These are phyloP conservation scores for Phanerochaete sordida DNA, from an alignment of 768 basidiomycete genomes.

Conservation along the genomic window DNA sequence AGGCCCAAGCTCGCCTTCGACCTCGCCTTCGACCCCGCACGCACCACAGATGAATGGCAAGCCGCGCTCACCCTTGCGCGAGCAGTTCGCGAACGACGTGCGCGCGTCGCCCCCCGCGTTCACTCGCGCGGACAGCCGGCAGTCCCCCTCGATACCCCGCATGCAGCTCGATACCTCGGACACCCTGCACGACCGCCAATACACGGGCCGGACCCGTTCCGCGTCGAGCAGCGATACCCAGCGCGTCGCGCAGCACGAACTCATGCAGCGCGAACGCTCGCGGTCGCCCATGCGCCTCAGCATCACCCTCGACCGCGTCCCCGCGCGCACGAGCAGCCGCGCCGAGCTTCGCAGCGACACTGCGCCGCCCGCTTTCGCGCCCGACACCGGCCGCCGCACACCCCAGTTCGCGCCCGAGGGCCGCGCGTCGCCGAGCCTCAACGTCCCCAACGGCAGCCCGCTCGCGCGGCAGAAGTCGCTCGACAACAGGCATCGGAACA, in stretches of 20 bases:
- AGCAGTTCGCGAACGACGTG: conserved; percentile 24
- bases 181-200: not conserved
- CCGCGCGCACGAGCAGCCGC: conserved; percentile 31
- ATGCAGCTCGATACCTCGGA: conserved; percentile 5
- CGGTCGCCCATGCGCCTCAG: conserved; percentile 21
- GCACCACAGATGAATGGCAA: conserved; percentile 19
- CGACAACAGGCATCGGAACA: conserved; percentile 13
- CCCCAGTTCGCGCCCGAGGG: conserved; percentile 15
- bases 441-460: conserved; percentile 12
- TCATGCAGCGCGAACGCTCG: conserved; percentile 11
- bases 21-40: conserved; percentile 18
- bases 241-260: conserved; percentile 4
- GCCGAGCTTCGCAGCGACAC: conserved; percentile 12
- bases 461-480: conserved; percentile 12
- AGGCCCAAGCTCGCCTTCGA: conserved; percentile 29
- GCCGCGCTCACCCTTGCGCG: conserved; percentile 30
- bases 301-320: conserved; percentile 32
- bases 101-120: conserved; percentile 7
- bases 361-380: conserved; percentile 7
- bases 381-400: conserved; percentile 10
- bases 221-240: conserved; percentile 20
- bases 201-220: conserved; percentile 19
- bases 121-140: not conserved
- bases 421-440: conserved; percentile 9
- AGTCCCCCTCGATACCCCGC: not conserved